Evolutionary conservation across 2,329 filamentous ascomycete species (phyloP), one percentile per base, ranked within the genome.

Genomic region (Microsporum audouinii): DNA sequence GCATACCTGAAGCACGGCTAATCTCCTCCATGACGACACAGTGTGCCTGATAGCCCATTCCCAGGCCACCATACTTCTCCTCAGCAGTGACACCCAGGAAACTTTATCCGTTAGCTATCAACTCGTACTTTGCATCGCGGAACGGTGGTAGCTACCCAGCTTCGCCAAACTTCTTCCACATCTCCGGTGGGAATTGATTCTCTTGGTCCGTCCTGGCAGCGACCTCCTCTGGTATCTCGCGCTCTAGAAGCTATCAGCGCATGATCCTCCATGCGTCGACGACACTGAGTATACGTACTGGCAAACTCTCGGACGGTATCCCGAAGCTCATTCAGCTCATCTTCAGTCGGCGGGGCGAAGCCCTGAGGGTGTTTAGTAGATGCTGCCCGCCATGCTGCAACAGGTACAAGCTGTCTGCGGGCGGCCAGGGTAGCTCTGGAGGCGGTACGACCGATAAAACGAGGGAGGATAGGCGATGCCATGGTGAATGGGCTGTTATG

Each of bases 21-120:
- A 99, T 80, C 79, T 97, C 94, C 76, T 99, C 94, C 84, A 97
- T 88, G 53, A 96, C 90, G 5, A 96, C 80, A 71, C 90, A 95
- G 76, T 99, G 94, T 51, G 94, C 92, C 77, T 97, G 92, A 75
- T 97, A 99, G 8, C 94, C 94, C 85, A 97, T 87, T 0, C 81
- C 89, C 53, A 97, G 76, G 1, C 92, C 94, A 41, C 94, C 94
- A 59, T 94, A 90, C 61, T 90, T 87, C 76, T 96, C 91, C 69
- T 96, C 89, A 17, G 90, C 94, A 6, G 94, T 97, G 69, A 96
- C 89, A 62, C 94, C 94, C 33, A 97, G 82, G 67, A 97, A 88
- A 5, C 88, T 79, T 61, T 23, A 43, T 12, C 55, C 55, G n/a
- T 57, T 39, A 39, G 55, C 34, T n/a, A 8, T 8, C 10, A 33